Evolutionary conservation across 148 eudicot species (phyloP).

Genomic region (Vaccinium vitisidaea): DNA sequence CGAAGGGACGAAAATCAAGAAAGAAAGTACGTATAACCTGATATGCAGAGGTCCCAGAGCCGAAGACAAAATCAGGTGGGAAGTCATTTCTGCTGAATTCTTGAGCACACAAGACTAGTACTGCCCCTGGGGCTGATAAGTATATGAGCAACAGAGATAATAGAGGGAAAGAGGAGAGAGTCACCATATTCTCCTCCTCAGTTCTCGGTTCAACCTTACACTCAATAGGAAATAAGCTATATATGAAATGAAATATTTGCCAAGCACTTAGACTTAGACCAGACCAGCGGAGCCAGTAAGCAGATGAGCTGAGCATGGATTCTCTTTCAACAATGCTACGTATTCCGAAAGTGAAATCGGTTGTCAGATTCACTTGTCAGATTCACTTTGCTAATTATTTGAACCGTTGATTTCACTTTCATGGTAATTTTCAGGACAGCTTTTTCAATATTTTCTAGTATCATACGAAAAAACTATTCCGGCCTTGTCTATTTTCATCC

Average conservation of each 20-base stretch:
- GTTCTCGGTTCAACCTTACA: not conserved
- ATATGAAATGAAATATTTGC: not conserved
- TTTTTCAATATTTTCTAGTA: too few relatives aligned
- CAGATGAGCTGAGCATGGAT: too few relatives aligned
- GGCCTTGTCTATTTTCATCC: not conserved
- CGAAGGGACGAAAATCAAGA: too few relatives aligned
- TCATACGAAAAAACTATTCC: not conserved
- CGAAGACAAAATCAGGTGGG: conserved; percentile 35
- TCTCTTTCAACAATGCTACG: too few relatives aligned
- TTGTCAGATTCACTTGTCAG: too few relatives aligned
- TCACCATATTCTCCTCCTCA: not conserved
- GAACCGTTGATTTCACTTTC: too few relatives aligned
- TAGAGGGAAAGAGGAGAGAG: not conserved
- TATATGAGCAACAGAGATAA: not conserved
- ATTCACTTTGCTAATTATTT: too few relatives aligned
- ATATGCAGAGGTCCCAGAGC: conserved; percentile 40
- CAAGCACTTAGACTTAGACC: too few relatives aligned
- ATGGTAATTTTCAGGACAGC: too few relatives aligned
- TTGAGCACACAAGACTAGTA: not conserved
- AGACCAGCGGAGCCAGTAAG: too few relatives aligned
- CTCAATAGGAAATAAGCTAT: not conserved
- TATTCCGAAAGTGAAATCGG: too few relatives aligned
- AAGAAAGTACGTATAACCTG: conserved; percentile 23
- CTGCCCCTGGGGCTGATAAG: not conserved
- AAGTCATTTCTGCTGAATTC: conserved; percentile 31